Base-by-base conservation (phyloP, 371 early-diverging fungal genomes). In the Neoconidiobolus thromboides region DNA sequence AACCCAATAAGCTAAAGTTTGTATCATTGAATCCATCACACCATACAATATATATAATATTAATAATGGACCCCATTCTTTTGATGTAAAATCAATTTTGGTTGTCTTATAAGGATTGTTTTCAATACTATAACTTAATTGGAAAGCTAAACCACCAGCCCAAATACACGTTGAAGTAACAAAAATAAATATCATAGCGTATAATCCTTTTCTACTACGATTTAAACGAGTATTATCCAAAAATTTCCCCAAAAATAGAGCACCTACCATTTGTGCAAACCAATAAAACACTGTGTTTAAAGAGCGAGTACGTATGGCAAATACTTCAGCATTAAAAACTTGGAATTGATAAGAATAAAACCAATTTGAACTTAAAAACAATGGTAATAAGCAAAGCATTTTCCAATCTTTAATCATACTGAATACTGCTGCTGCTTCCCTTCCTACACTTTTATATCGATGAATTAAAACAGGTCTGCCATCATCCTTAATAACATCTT, bases 361-460 rank as follows among this genome's bases (percentile, higher is more conserved):
- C 76, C 81, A 85, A 64, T 87, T 87, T 62, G 83, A 81, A 36
- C 82, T 69, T 55, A 85, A 71, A 67, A 81, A 84, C 66, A 84
- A 72, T 43, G 86, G 86, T 12, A 81, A 55, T 51, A 87, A 67
- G 39, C 67, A 52, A 14, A 79, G 64, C 70, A 85, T 72, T 60
- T 72, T 72, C 74, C 77, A 78, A 63, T 86, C 80, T 42, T 61
- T 63, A 74, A 85, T 85, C 7, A 84, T 75, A 49, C 66, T 67
- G n/a, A 80, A 26, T 43, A 83, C 73, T 40, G 77, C 73, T 12
- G 73, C 64, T 26, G 79, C 62, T 65, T 87, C 86, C 9, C 63
- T 47, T n/a, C 63, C 69, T 65, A 75, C 76, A 58, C 65, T 70
- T 12, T 79, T 67, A 47, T 73, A 68, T 60, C 70, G 68, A 37